phyloP scores from a whole-genome alignment of 306 rosid species.

The Malus domestica region ASM211411v1 NC_041804.1:6517501-6518000 shows the following conservation, averaged over 20 bases:
- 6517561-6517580: not conserved
- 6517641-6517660: conserved; percentile 44
- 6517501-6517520: not conserved
- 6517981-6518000: conserved; percentile 45
- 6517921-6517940: conserved; percentile 47
- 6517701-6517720: conserved; percentile 76
- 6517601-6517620: not conserved
- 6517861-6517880: conserved; percentile 51
- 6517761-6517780: conserved; percentile 44
- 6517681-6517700: conserved; percentile 55
- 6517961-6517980: conserved; percentile 27
- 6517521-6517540: not conserved
- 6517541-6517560: not conserved
- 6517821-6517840: conserved; percentile 55
- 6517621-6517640: not conserved
- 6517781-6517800: conserved; percentile 47
- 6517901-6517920: conserved; percentile 54
- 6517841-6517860: conserved; percentile 82
- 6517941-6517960: conserved; percentile 44
- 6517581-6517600: not conserved
- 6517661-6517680: conserved; percentile 64
- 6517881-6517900: conserved; percentile 33
- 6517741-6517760: conserved; percentile 49
- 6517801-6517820: conserved; percentile 49
- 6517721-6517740: conserved; percentile 42